Conservation (phyloP, 1,139 yeast species). For the Pneumocystis sp. region DNA sequence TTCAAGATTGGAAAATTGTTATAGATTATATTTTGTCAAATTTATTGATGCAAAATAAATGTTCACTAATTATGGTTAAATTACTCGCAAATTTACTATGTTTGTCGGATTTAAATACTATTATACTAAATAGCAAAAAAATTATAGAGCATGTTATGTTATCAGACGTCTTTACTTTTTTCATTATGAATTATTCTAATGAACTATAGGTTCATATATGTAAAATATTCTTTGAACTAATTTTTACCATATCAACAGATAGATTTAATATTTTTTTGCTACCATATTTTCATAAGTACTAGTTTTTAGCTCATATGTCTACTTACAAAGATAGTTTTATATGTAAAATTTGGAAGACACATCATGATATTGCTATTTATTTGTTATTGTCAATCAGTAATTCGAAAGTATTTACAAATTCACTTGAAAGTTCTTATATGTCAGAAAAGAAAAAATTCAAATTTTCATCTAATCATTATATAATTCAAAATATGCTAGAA, state of each 20-base stretch:
- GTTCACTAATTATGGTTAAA: neutral
- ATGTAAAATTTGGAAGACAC: neutral
- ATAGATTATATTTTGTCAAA: neutral
- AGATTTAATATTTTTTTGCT: conserved; percentile 17
- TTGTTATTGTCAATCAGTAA: neutral
- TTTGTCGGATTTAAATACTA: conserved; percentile 18
- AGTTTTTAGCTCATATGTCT: neutral
- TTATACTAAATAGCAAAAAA: conserved; percentile 16
- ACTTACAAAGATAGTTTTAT: neutral
- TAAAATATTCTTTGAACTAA: conserved; percentile 27
- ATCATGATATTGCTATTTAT: neutral
- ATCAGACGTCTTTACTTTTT: neutral
- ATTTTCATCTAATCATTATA: neutral
- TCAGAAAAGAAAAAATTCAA: neutral
- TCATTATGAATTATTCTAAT: neutral
- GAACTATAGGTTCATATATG: conserved; percentile 8
- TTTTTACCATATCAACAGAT: conserved; percentile 23
- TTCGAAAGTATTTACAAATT: neutral
- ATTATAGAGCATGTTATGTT: conserved; percentile 10
- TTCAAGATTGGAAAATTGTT: neutral
- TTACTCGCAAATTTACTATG: conserved; percentile 13
- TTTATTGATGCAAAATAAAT: neutral
- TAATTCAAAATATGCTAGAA: neutral
- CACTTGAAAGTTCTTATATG: neutral
- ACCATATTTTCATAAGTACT: conserved; percentile 13